Percentiles rank a stretch among this genome's conserved stretches.
Evolutionary conservation across 139 green algal species (phyloP).

Genomic region (Picochlorum sp.): DNA sequence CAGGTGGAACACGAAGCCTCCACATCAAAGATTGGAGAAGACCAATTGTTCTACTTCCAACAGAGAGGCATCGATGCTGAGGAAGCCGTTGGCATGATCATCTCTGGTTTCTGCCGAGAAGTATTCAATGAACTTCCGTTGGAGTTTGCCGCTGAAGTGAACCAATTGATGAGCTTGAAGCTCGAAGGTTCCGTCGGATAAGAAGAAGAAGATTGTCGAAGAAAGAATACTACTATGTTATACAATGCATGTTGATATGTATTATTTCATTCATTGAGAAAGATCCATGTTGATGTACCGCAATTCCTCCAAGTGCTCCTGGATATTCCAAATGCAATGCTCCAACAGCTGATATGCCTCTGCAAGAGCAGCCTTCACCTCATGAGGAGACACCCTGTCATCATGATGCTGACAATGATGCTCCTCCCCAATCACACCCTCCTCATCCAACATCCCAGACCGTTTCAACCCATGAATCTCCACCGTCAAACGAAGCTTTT

Average conservation of each 20-base stretch:
- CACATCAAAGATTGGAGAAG: constrained; percentile 97
- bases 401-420: background rate
- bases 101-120: constrained; percentile 93
- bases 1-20: constrained; percentile 95
- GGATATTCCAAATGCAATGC: background rate
- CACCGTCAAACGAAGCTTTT: constrained; percentile 9
- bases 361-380: background rate
- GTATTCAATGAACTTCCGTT: constrained; percentile 99
- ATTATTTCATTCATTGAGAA: background rate
- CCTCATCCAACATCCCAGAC: constrained; percentile 1
- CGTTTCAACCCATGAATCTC: constrained; percentile 1
- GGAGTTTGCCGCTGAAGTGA: constrained; percentile 97
- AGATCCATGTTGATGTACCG: background rate
- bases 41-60: constrained; percentile 99
- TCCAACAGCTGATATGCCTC: background rate
- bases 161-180: constrained; percentile 98
- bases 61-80: constrained; percentile 88
- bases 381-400: background rate
- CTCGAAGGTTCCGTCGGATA: constrained; percentile 94
- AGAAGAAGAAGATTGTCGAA: constrained; percentile 7
- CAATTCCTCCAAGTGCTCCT: background rate
- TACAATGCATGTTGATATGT: no score
- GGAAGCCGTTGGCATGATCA: constrained; percentile 95
- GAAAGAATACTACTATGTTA: background rate
- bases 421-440: background rate